These are phyloP conservation scores for Hypoxylon sp. DNA, from an alignment of 2,329 filamentous ascomycete species.

Conservation along the genomic window DNA sequence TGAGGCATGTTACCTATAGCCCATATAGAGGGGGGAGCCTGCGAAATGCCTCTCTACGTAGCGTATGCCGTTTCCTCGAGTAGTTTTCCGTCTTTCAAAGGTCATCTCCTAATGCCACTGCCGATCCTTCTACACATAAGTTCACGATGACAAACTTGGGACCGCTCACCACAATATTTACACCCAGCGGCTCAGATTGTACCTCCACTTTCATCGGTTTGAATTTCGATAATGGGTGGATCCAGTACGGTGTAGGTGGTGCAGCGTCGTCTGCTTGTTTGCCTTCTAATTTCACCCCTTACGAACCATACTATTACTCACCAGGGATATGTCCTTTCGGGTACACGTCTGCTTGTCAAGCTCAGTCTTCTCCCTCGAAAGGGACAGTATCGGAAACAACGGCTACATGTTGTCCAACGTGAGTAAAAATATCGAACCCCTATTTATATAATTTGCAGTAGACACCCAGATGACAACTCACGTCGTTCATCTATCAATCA, in stretches of 20 bases:
- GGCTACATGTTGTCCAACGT: slow-evolving; percentile 28
- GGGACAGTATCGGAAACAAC: slow-evolving; percentile 15
- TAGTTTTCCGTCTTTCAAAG: not conserved
- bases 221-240: slow-evolving; percentile 7
- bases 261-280: slow-evolving; percentile 25
- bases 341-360: slow-evolving; percentile 25
- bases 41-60: not conserved
- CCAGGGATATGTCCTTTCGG: slow-evolving; percentile 28
- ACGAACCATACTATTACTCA: slow-evolving; percentile 25
- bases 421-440: not conserved
- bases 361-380: slow-evolving; percentile 4
- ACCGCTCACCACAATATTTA: slow-evolving; percentile 29
- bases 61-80: not conserved
- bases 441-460: not conserved
- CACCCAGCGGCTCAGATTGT: slow-evolving; percentile 18
- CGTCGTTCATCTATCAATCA: no score
- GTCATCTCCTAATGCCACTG: not conserved
- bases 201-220: slow-evolving; percentile 15
- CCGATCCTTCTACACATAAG: not conserved
- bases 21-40: not conserved
- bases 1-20: not conserved
- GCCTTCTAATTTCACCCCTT: slow-evolving; percentile 18
- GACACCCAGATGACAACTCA: not conserved
- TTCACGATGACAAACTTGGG: slow-evolving; percentile 23
- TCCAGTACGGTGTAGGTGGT: slow-evolving; percentile 29